phyloP scores from a whole-genome alignment of 2,329 filamentous ascomycete species.

The Phaeosphaeriaceae sp. region DNA sequence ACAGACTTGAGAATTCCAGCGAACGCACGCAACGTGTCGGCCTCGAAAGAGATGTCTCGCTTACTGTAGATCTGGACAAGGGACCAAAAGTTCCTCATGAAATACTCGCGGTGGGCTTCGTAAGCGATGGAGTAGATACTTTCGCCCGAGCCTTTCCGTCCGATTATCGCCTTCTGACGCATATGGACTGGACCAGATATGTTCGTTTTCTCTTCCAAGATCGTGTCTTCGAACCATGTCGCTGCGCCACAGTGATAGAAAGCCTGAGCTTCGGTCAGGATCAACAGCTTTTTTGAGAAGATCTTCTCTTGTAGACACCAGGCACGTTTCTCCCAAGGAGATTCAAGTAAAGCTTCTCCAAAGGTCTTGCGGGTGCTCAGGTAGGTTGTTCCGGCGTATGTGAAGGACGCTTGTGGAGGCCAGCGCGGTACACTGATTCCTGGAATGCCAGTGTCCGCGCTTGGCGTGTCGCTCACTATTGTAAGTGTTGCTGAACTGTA shows the following conservation, averaged over 20 bases:
- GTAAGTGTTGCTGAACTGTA: slow-evolving; percentile 14
- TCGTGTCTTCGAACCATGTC: slow-evolving; percentile 8
- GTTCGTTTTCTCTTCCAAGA: slow-evolving; percentile 2
- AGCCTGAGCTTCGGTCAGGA: slow-evolving; percentile 3
- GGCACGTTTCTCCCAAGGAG: slow-evolving; percentile 9
- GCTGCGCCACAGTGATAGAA: slow-evolving; percentile 4
- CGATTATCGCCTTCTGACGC: not conserved
- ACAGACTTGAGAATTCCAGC: slow-evolving; percentile 7
- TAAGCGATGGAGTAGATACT: not conserved
- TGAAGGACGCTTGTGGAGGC: slow-evolving; percentile 3
- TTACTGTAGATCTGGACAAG: slow-evolving; percentile 5
- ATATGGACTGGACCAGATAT: slow-evolving; percentile 1
- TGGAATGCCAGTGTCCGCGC: slow-evolving; percentile 9
- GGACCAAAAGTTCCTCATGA: not conserved
- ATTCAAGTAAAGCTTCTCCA: not conserved
- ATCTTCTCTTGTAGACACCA: slow-evolving; percentile 17
- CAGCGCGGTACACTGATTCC: slow-evolving; percentile 2
- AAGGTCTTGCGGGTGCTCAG: slow-evolving; percentile 3
- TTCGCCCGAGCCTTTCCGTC: not conserved
- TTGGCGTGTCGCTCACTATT: slow-evolving; percentile 10
- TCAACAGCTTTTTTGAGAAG: slow-evolving; percentile 7
- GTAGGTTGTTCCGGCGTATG: slow-evolving; percentile 1
- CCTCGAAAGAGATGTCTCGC: slow-evolving; percentile 8
- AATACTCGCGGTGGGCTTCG: slow-evolving; percentile 2
- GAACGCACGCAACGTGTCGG: slow-evolving; percentile 8